Conservation (phyloP, 495 filamentous ascomycete genomes). For the Aspergillus diversus region DNA sequence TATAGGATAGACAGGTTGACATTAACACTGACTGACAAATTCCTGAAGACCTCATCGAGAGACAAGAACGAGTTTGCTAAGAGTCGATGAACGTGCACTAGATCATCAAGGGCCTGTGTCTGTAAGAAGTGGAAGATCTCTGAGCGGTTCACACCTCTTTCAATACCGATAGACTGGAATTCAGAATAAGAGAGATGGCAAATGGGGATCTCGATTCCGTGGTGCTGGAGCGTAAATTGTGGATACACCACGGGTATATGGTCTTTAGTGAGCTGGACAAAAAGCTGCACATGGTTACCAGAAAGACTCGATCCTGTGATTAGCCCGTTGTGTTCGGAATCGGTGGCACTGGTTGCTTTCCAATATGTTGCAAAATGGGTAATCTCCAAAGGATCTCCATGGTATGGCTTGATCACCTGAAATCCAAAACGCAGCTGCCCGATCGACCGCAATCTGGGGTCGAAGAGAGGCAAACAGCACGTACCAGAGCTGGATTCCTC, state of each 20-base stretch:
- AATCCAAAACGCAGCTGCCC: slow-evolving; percentile 92
- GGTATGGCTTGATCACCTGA: slow-evolving; percentile 95
- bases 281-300: slow-evolving; percentile 89
- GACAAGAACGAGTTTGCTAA: slow-evolving; percentile 76
- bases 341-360: slow-evolving; percentile 93
- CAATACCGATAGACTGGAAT: slow-evolving; percentile 67
- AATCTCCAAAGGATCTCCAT: slow-evolving; percentile 91
- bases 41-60: slow-evolving; percentile 70
- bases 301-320: slow-evolving; percentile 95
- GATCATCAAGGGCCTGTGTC: slow-evolving; percentile 52
- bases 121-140: slow-evolving; percentile 51
- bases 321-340: slow-evolving; percentile 78
- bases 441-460: slow-evolving; percentile 89
- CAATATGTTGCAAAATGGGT: slow-evolving; percentile 98
- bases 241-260: slow-evolving; percentile 85
- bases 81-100: slow-evolving; percentile 67
- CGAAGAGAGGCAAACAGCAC: slow-evolving; percentile 86
- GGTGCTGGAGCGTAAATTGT: slow-evolving; percentile 74
- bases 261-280: slow-evolving; percentile 88
- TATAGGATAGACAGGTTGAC: slow-evolving; percentile 87
- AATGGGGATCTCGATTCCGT: slow-evolving; percentile 80
- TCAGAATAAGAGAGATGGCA: slow-evolving; percentile 73
- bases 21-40: slow-evolving; percentile 76
- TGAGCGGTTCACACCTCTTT: slow-evolving; percentile 42
- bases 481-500: slow-evolving; percentile 74